phyloP scores from a whole-genome alignment of 2,329 filamentous ascomycete species.

The Colletotrichum coccodes region DNA sequence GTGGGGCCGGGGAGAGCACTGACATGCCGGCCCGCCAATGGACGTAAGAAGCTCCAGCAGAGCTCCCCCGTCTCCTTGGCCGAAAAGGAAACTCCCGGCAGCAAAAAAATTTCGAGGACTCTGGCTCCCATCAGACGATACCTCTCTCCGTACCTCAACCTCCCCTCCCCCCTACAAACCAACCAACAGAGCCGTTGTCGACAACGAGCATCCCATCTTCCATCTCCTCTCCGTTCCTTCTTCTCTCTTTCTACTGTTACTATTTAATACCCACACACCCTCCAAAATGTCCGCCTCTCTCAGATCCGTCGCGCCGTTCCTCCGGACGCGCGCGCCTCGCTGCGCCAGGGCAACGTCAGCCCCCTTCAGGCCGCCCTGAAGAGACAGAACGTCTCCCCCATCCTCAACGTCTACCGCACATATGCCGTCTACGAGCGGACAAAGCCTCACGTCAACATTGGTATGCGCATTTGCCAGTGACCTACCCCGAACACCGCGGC shows the following conservation, averaged over 20 bases:
- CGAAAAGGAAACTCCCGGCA: constrained; percentile 30
- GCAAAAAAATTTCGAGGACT: constrained; percentile 31
- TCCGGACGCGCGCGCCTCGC: constrained; percentile 84
- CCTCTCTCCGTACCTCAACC: constrained; percentile 9
- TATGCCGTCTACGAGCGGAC: constrained; percentile 83
- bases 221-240: constrained; percentile 30
- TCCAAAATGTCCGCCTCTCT: constrained; percentile 82
- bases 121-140: constrained; percentile 25
- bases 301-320: constrained; percentile 80
- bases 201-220: constrained; percentile 27
- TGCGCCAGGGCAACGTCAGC: constrained; percentile 76
- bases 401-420: constrained; percentile 72
- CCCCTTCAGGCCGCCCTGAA: constrained; percentile 79
- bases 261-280: constrained; percentile 35
- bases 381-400: constrained; percentile 69
- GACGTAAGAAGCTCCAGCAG: constrained; percentile 16
- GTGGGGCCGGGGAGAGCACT: constrained; percentile 21
- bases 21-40: constrained; percentile 24
- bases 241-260: constrained; percentile 37
- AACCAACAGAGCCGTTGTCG: constrained; percentile 27
- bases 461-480: constrained; percentile 56
- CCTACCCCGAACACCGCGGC: constrained; percentile 16
- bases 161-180: constrained; percentile 1
- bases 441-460: constrained; percentile 99
- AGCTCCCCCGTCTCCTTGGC: constrained; percentile 24